Conservation (phyloP, 805 yeast species). For the Metschnikowia santaceciliae region DNA sequence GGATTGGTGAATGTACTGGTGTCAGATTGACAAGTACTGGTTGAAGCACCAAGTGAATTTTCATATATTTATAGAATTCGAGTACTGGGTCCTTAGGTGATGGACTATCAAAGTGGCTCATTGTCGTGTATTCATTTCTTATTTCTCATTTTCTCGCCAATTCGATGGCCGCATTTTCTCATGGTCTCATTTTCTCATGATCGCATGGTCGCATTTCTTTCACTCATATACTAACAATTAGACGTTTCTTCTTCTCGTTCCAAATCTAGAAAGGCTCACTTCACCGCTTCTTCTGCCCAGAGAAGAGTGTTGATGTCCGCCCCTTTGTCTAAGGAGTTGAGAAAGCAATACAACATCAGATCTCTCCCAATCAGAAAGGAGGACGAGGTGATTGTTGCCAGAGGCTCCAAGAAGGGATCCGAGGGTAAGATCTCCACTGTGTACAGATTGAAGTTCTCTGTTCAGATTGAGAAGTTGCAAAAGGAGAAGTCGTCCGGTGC, state of each 20-base stretch:
- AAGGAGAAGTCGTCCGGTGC: conserved; percentile 98
- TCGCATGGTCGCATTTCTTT: too few species aligned
- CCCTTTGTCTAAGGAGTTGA: conserved; percentile 98
- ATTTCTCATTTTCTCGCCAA: too few species aligned
- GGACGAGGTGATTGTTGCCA: conserved; percentile 91
- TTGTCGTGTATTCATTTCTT: too few species aligned
- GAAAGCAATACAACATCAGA: conserved; percentile 94
- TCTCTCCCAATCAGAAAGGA: conserved; percentile 97
- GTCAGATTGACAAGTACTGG: too few species aligned
- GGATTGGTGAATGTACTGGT: too few species aligned
- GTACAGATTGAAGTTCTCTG: conserved; percentile 96
- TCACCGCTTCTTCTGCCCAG: conserved; percentile 93
- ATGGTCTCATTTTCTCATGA: too few species aligned
- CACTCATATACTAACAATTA: conserved; percentile 36
- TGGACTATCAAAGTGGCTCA: too few species aligned
- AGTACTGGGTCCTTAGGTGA: too few species aligned
- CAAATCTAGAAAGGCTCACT: conserved; percentile 99
- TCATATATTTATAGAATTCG: too few species aligned
- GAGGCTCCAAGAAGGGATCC: conserved; percentile 99
- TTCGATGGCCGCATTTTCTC: too few species aligned
- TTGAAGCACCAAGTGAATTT: too few species aligned
- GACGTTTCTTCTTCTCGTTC: conserved; percentile 99
- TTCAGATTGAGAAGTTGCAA: conserved; percentile 95
- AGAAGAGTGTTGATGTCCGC: conserved; percentile 96
- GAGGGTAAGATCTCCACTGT: conserved; percentile 98